phyloP scores from a whole-genome alignment of 2,329 filamentous ascomycete species.

The Sordariomycetes sp. region DNA sequence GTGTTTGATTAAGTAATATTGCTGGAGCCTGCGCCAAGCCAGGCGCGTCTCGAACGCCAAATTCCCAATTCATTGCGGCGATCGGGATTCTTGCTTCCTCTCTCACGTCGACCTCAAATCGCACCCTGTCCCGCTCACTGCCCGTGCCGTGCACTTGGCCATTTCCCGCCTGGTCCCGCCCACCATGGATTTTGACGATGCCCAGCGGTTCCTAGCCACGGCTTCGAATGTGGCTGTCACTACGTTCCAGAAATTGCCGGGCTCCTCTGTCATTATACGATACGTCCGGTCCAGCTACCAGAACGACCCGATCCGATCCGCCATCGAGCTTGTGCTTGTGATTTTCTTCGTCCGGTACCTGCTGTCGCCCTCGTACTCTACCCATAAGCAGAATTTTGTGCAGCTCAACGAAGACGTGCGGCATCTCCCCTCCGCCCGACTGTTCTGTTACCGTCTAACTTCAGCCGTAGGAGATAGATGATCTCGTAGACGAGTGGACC shows the following conservation, averaged over 20 bases:
- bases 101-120: not conserved
- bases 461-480: slow-evolving; percentile 69
- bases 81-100: not conserved
- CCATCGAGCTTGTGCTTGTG: slow-evolving; percentile 84
- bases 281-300: slow-evolving; percentile 98
- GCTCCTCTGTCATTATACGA: slow-evolving; percentile 83
- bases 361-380: slow-evolving; percentile 83
- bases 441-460: not conserved
- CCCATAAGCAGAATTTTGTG: slow-evolving; percentile 78
- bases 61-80: not conserved
- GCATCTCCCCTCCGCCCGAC: not conserved
- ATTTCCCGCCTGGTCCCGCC: not conserved
- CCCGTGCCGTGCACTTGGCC: not conserved
- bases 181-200: slow-evolving; percentile 50
- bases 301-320: slow-evolving; percentile 86
- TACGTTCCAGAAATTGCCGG: slow-evolving; percentile 80
- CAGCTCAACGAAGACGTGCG: slow-evolving; percentile 66
- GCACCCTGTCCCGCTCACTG: not conserved
- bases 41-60: not conserved
- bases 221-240: slow-evolving; percentile 39
- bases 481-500: slow-evolving; percentile 90
- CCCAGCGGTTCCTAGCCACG: slow-evolving; percentile 37
- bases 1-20: not conserved
- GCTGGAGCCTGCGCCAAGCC: not conserved
- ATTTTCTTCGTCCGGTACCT: slow-evolving; percentile 94